Evolutionary conservation across 2,329 filamentous ascomycete genomes (phyloP).

Genomic region (Pestalotiopsis sp.): DNA sequence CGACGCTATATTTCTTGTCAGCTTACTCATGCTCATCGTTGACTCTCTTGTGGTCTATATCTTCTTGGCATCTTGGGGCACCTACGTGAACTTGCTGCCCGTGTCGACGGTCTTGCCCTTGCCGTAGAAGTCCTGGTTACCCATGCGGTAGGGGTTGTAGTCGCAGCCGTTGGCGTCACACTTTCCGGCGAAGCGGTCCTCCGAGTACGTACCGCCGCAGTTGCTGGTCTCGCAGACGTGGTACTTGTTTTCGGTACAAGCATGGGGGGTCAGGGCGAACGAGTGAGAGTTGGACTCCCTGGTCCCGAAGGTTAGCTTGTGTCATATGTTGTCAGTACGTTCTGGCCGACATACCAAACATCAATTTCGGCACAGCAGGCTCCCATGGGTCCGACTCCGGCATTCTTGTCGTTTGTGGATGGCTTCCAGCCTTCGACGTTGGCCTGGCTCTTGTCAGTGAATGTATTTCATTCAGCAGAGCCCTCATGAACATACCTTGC

Average conservation of each 20-base stretch:
- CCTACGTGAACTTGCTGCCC: slow-evolving; percentile 21
- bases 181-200: slow-evolving; percentile 57
- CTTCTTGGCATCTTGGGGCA: background rate
- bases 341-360: slow-evolving; percentile 44
- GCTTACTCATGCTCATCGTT: background rate
- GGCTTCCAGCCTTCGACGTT: slow-evolving; percentile 53
- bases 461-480: no score
- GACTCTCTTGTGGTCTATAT: background rate
- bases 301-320: slow-evolving; percentile 12
- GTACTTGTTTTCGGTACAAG: slow-evolving; percentile 52
- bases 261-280: slow-evolving; percentile 63
- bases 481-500: no score
- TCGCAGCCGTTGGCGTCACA: slow-evolving; percentile 70
- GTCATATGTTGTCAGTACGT: no score
- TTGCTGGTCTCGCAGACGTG: slow-evolving; percentile 47
- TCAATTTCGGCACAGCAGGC: slow-evolving; percentile 64
- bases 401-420: slow-evolving; percentile 51
- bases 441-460: slow-evolving; percentile 21
- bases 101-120: slow-evolving; percentile 39
- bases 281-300: slow-evolving; percentile 62
- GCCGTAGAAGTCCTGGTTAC: slow-evolving; percentile 62
- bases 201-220: slow-evolving; percentile 51
- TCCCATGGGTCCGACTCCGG: slow-evolving; percentile 53
- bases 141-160: slow-evolving; percentile 69
- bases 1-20: slow-evolving; percentile 38